These are phyloP conservation scores for Epichloe amarillans DNA, from an alignment of 2,329 filamentous ascomycete genomes.

Conservation along the genomic window DNA sequence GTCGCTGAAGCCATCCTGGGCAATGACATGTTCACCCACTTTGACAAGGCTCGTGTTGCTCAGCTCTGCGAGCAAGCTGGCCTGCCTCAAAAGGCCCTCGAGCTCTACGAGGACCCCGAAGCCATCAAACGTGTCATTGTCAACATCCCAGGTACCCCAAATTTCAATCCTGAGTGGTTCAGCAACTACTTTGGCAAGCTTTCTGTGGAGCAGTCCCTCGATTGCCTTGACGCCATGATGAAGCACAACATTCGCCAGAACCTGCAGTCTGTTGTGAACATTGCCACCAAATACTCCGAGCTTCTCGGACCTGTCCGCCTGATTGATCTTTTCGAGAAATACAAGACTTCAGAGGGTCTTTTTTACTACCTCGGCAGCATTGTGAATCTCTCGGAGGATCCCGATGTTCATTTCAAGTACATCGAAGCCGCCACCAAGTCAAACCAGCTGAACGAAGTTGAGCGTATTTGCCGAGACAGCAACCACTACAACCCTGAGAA, in stretches of 20 bases:
- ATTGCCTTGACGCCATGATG: slow-evolving; percentile 93
- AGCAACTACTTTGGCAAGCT: slow-evolving; percentile 86
- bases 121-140: slow-evolving; percentile 82
- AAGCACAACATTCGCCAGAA: slow-evolving; percentile 95
- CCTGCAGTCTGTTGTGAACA: slow-evolving; percentile 83
- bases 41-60: slow-evolving; percentile 81
- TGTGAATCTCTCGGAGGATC: slow-evolving; percentile 89
- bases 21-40: slow-evolving; percentile 97
- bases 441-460: slow-evolving; percentile 87
- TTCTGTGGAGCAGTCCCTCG: slow-evolving; percentile 87
- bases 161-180: slow-evolving; percentile 83
- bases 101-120: slow-evolving; percentile 85
- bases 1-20: slow-evolving; percentile 95
- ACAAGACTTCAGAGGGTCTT: slow-evolving; percentile 89
- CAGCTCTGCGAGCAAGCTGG: slow-evolving; percentile 88
- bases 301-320: slow-evolving; percentile 75
- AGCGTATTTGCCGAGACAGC: slow-evolving; percentile 93
- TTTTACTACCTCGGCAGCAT: slow-evolving; percentile 99
- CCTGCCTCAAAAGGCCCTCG: slow-evolving; percentile 72
- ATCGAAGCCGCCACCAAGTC: slow-evolving; percentile 93
- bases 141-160: slow-evolving; percentile 69
- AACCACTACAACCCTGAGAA: slow-evolving; percentile 84
- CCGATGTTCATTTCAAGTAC: slow-evolving; percentile 98
- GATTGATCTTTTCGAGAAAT: slow-evolving; percentile 93
- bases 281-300: slow-evolving; percentile 96